Conservation (phyloP, 306 rosid genomes). For the Gastrolobium villosum region DNA sequence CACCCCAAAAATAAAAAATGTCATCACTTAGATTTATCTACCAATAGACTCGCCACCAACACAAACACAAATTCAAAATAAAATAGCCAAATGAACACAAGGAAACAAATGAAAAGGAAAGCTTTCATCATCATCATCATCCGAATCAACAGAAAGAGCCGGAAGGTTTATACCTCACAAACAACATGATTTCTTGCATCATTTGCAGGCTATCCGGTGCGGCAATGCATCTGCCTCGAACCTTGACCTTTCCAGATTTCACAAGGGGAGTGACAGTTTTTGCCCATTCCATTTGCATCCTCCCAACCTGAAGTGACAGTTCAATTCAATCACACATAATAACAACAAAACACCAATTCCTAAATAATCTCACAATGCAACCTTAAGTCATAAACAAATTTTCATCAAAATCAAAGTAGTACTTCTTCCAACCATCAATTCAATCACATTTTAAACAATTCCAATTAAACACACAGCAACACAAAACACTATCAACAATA, state of each 20-base stretch:
- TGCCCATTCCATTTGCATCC: conserved; percentile 93
- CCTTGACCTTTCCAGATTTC: conserved; percentile 64
- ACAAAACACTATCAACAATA: neutral
- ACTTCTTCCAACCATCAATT: neutral
- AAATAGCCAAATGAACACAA: neutral
- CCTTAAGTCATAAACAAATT: neutral
- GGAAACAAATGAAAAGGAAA: neutral
- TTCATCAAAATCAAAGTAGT: neutral
- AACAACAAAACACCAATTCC: neutral
- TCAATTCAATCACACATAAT: neutral
- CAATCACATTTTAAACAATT: neutral
- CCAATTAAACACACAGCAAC: neutral
- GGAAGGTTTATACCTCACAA: conserved; percentile 61
- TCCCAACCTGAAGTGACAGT: conserved; percentile 69
- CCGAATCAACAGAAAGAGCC: neutral
- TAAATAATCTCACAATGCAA: neutral
- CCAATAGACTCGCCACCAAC: neutral
- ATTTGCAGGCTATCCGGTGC: conserved; percentile 62
- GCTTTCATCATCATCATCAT: neutral
- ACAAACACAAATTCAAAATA: neutral
- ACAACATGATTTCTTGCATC: conserved; percentile 79
- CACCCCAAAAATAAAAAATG: neutral
- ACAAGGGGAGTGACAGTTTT: conserved; percentile 71
- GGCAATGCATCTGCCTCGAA: conserved; percentile 74
- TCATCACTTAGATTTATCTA: conserved; percentile 25